Conservation (phyloP, 106 monocot genomes). For the Dioscorea alata region DNA sequence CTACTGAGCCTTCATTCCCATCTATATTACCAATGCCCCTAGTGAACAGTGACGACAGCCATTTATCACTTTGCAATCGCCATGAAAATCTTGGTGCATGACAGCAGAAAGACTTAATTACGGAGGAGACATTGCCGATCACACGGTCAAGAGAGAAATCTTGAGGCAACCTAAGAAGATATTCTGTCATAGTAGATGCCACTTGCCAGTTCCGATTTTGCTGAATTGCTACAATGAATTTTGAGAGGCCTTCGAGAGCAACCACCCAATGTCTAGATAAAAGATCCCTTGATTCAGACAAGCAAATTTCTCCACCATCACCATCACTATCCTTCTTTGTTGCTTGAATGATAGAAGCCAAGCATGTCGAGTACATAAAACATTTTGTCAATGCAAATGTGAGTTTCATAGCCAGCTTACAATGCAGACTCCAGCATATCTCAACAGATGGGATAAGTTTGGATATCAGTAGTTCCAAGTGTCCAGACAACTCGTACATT, state of each 20-base stretch:
- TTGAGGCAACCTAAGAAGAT: slow-evolving; percentile 51
- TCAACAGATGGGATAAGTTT: slow-evolving; percentile 65
- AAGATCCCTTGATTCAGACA: slow-evolving; percentile 10
- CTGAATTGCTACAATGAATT: slow-evolving; percentile 30
- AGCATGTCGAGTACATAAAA: slow-evolving; percentile 46
- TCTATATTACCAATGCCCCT: slow-evolving; percentile 20
- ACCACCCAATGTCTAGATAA: slow-evolving; percentile 35
- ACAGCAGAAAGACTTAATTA: slow-evolving; percentile 46
- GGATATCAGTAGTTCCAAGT: slow-evolving; percentile 40
- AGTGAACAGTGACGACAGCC: slow-evolving; percentile 55
- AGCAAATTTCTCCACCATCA: slow-evolving; percentile 6
- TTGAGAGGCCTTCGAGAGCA: slow-evolving; percentile 55
- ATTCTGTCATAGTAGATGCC: slow-evolving; percentile 72
- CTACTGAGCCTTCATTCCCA: slow-evolving; percentile 37
- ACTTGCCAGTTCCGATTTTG: slow-evolving; percentile 81
- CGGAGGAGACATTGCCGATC: slow-evolving; percentile 35
- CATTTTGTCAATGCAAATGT: slow-evolving; percentile 46
- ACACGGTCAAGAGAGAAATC: slow-evolving; percentile 34
- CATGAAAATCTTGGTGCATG: slow-evolving; percentile 86
- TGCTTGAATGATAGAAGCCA: slow-evolving; percentile 24
- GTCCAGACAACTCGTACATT: slow-evolving; percentile 39
- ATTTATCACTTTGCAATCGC: slow-evolving; percentile 81
- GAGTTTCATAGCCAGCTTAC: slow-evolving; percentile 48
- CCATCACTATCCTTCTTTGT: neutral
- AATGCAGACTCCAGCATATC: slow-evolving; percentile 69